Conservation (phyloP, 2,329 filamentous ascomycete species). For the Pseudogymnoascus sp. region DNA sequence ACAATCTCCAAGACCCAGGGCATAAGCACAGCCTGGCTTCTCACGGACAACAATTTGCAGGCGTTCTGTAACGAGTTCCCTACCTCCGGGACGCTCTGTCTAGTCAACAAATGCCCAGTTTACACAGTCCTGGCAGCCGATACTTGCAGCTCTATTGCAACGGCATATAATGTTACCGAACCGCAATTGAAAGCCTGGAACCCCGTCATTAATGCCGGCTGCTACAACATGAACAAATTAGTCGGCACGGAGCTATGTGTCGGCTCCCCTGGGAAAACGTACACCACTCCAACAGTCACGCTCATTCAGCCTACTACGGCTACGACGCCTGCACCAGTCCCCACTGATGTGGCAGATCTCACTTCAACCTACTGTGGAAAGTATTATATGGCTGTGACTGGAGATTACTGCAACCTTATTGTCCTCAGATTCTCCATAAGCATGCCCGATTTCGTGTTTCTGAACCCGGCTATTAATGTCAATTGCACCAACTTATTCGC, state of each 20-base stretch:
- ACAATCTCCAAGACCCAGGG: neutral
- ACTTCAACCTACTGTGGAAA: slow-evolving; percentile 23
- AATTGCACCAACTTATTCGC: slow-evolving; percentile 31
- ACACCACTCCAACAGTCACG: slow-evolving; percentile 11
- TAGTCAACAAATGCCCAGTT: neutral
- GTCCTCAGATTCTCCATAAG: slow-evolving; percentile 26
- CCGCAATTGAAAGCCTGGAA: neutral
- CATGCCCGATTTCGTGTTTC: slow-evolving; percentile 28
- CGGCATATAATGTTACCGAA: neutral
- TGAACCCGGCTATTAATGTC: slow-evolving; percentile 28
- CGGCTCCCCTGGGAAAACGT: slow-evolving; percentile 14
- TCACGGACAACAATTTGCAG: neutral
- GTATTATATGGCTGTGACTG: slow-evolving; percentile 26
- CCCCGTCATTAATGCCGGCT: slow-evolving; percentile 5
- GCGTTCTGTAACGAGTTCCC: neutral
- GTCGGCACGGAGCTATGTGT: neutral
- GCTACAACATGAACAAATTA: neutral
- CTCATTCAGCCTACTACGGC: slow-evolving; percentile 12
- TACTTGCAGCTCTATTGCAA: slow-evolving; percentile 3
- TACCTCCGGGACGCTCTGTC: neutral
- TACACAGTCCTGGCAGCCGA: neutral
- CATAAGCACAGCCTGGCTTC: neutral
- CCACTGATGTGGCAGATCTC: slow-evolving; percentile 15
- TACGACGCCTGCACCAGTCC: neutral
- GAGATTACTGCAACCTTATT: slow-evolving; percentile 31